Base-by-base conservation (phyloP, 202 grass and related monocot genomes). In the Tripidium arundinaceum region DNA sequence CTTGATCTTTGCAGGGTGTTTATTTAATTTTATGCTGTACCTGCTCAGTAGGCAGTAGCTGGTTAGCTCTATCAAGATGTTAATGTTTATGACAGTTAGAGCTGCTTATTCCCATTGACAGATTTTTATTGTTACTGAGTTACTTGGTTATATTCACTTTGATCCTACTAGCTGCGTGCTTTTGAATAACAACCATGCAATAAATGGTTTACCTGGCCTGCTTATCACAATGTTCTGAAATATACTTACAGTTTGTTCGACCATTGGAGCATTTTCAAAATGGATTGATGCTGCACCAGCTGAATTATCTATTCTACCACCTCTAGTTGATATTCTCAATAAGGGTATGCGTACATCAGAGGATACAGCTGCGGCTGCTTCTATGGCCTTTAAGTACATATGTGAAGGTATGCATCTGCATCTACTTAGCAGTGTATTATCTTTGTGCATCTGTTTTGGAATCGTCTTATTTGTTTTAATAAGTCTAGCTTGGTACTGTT, bases 191-290 rank as follows among this genome's bases (percentile, higher is more conserved):
- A 73, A 49, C 67, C 37, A 38, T 50, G 26, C 42, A 22, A 60
- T 26, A 69, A 76, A 24, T 15, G 8, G n/a, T 84, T 88, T 59
- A 40, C 68, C 40, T 75, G 16, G 25, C 15, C 18, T 81, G 37
- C n/a, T 70, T 64, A 26, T 68, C 72, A 50, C 38, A 54, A 70
- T 40, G 8, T 58, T 65, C 39, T 76, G 43, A 84, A 80, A 84
- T 85, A 27, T 85, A 54, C 72, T 79, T 79, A 47, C 90, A 98
- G 96, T 93, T 90, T 98, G 92, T 86, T 84, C 61, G 7, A 93
- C 92, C 37, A 91, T 98, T 79, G 92, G 96, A 69, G 88, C 82
- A 83, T 98, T 93, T 90, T 98, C 96, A 57, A 93, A 95, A 85
- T 98, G 96, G 92, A 98, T 98, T 65, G 88, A 95, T 86, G 78